These are phyloP conservation scores for Cutaneotrichosporon cutaneum DNA, from an alignment of 1,284 basidiomycete genomes.

Conservation along the genomic window DNA sequence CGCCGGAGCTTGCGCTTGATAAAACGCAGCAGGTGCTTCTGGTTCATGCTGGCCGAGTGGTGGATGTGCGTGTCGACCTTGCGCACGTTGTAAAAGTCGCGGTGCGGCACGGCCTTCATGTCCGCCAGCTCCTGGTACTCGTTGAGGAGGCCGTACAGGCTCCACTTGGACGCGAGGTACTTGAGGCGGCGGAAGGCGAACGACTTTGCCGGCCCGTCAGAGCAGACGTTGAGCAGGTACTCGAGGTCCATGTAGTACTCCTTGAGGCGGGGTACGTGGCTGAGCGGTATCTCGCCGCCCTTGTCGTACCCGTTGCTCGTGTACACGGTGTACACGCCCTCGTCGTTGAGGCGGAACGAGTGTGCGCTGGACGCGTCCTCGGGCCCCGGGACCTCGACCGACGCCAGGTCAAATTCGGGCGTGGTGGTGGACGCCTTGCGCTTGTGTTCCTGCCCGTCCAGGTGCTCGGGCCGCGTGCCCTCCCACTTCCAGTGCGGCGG, in stretches of 20 bases:
- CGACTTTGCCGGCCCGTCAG: slow-evolving; percentile 92
- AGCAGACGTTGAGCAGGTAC: slow-evolving; percentile 77
- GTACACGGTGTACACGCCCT: slow-evolving; percentile 84
- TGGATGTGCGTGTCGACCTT: slow-evolving; percentile 99
- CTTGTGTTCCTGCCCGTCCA: slow-evolving; percentile 30
- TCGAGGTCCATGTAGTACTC: slow-evolving; percentile 99
- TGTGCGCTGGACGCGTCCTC: slow-evolving; percentile 48
- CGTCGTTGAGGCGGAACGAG: slow-evolving; percentile 73
- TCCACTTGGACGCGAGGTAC: slow-evolving; percentile 93
- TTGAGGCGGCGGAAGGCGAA: slow-evolving; percentile 92
- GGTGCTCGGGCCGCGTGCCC: slow-evolving; percentile 25
- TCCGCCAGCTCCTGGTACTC: slow-evolving; percentile 93
- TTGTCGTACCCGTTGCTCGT: slow-evolving; percentile 11
- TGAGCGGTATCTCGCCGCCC: slow-evolving; percentile 57
- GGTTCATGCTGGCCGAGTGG: slow-evolving; percentile 98
- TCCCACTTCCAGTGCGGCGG: slow-evolving; percentile 90
- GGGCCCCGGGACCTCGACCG: slow-evolving; percentile 68
- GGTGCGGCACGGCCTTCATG: slow-evolving; percentile 73
- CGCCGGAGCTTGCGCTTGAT: slow-evolving; percentile 86
- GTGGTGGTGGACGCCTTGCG: slow-evolving; percentile 20
- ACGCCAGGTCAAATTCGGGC: slow-evolving; percentile 57
- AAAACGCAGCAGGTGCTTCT: slow-evolving; percentile 98
- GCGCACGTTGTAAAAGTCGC: slow-evolving; percentile 97
- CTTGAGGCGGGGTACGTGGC: slow-evolving; percentile 77
- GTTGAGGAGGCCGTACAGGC: slow-evolving; percentile 88